Evolutionary conservation across 139 green algal genomes (phyloP), one percentile per base, ranked within the genome.

Genomic region (Mesostigma viride): DNA sequence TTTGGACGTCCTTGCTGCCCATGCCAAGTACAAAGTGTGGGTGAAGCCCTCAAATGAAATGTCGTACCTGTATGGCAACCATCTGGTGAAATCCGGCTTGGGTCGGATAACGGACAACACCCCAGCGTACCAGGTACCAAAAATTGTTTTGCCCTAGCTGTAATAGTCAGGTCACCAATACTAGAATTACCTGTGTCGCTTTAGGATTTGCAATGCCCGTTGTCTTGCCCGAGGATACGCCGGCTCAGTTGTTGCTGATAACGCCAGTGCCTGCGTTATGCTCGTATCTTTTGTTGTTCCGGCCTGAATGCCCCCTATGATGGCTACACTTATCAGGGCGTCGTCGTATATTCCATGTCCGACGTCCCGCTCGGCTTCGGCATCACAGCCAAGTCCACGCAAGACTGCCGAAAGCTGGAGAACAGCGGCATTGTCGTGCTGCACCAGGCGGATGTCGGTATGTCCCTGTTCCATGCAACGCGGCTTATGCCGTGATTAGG

Each of bases 11-110:
- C 79, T 99, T 22, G 75, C 87, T 1, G 70, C 88, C 32, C 81
- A 96, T 68, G 91, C 90, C 28, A 98, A 95, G 72, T 88, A 95
- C 83, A 99, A 99, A 88, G 89, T 98, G 3, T 99, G 93, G 93
- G 77, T 99, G 35, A 98, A 98, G 80, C 89, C 93, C 0, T 90
- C 88, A 3, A 75, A 86, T 3, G 93, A 99, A 82, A 96, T 98
- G 93, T 84, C 88, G 58, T 98, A 94, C 67, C 83, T 99, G 69
- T 99, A 99, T 65, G 93, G 93, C 69, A 98, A 98, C 80, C 85
- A 99, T 64, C 78, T 99, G 6, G 67, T 98, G 27, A 99, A 99
- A 75, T 87, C 78, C n/a, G 92, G 93, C 11, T 75, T 99, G 60
- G 93, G 87, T 2, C 76, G 92, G 40, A 98, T 99, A 74, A 97